A percentile compares a stretch with the other conserved stretches of the same genome.
These are phyloP conservation scores for Retiboletus flavoniger DNA, from an alignment of 1,284 basidiomycete genomes.

Conservation along the genomic window DNA sequence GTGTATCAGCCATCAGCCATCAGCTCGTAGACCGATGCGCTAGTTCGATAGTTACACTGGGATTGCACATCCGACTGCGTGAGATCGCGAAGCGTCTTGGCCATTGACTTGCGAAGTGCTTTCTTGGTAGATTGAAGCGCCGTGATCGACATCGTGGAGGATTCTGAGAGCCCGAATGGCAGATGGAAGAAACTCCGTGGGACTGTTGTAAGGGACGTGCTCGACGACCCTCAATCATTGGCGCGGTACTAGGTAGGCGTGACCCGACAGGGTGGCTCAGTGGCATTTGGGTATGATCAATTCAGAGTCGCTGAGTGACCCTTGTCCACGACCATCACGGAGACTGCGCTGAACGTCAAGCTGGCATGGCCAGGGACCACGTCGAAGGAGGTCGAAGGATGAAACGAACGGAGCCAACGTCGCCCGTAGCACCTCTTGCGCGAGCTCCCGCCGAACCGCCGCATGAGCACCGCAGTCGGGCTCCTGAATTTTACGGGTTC, in stretches of 20 bases:
- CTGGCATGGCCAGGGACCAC: neutral
- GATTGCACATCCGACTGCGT: constrained; percentile 46
- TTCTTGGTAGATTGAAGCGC: constrained; percentile 44
- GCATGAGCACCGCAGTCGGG: constrained; percentile 53
- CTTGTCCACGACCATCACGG: constrained; percentile 18
- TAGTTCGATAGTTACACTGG: constrained; percentile 49
- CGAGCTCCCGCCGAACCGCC: constrained; percentile 46
- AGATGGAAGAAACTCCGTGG: neutral
- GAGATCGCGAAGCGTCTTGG: constrained; percentile 44
- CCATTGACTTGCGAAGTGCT: constrained; percentile 51
- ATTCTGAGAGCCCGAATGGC: neutral
- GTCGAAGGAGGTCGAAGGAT: neutral
- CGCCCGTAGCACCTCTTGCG: constrained; percentile 54
- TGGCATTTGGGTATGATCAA: neutral
- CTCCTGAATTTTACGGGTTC: constrained; percentile 85
- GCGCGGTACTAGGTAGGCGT: neutral
- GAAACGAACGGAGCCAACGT: constrained; percentile 39
- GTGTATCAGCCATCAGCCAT: constrained; percentile 1
- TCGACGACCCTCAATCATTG: neutral
- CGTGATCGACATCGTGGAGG: constrained; percentile 32
- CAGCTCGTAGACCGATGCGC: neutral
- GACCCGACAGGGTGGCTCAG: constrained; percentile 14
- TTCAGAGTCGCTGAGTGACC: constrained; percentile 6
- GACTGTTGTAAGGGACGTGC: neutral
- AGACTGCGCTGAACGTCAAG: constrained; percentile 22